phyloP scores from a whole-genome alignment of 169 alveolate species.

The Babesia ovis region DNA sequence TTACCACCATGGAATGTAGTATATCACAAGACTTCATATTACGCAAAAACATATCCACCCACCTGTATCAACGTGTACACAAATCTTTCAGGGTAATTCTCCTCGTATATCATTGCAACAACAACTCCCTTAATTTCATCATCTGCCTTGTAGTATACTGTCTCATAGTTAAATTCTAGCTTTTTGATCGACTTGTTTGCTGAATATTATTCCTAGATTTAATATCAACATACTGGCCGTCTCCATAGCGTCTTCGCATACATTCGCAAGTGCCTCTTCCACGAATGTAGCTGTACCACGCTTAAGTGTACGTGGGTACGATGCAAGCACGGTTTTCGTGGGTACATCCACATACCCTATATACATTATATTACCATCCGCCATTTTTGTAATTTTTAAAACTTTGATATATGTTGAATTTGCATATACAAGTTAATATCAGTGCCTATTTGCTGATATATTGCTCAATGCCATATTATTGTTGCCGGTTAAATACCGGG shows the following conservation, averaged over 20 bases:
- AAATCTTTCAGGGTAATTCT: constrained; percentile 44
- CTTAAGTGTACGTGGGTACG: constrained; percentile 5
- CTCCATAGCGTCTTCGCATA: constrained; percentile 3
- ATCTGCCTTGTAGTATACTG: constrained; percentile 27
- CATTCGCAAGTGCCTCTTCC: not conserved
- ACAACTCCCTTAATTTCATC: constrained; percentile 8
- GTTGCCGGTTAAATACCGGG: too few species aligned
- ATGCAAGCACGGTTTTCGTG: constrained; percentile 1
- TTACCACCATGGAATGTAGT: not conserved
- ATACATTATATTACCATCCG: constrained; percentile 29
- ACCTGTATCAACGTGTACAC: constrained; percentile 45
- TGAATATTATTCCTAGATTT: not conserved
- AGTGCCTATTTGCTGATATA: too few species aligned
- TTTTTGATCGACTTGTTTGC: not conserved
- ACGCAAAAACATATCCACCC: too few species aligned
- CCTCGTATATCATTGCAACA: constrained; percentile 24
- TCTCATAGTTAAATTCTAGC: not conserved
- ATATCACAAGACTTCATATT: too few species aligned
- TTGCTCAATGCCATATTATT: too few species aligned
- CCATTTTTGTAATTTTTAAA: constrained; percentile 1
- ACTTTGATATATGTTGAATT: too few species aligned
- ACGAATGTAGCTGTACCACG: constrained; percentile 13
- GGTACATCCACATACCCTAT: constrained; percentile 12
- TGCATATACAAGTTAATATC: too few species aligned
- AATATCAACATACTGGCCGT: not conserved